Conservation (phyloP, 331 rosid genomes). For the Spiraea crenata region DNA sequence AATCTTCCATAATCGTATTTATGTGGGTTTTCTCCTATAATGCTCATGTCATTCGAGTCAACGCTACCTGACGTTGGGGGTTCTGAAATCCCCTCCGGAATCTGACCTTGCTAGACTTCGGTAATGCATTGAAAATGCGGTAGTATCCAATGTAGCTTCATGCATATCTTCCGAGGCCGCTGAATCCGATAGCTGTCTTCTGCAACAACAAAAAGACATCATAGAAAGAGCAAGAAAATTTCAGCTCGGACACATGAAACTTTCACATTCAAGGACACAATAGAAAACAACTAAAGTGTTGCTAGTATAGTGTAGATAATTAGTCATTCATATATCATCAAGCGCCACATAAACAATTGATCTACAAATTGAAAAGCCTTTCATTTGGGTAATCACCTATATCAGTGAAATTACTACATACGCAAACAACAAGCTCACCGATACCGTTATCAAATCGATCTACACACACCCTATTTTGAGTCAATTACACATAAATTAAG, state of each 20-base stretch:
- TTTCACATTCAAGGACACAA: not conserved
- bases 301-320: not conserved
- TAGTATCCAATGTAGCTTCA: conserved; percentile 88
- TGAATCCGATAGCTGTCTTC: conserved; percentile 69
- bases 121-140: conserved; percentile 87
- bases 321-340: not conserved
- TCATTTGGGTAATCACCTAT: no score
- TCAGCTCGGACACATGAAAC: not conserved
- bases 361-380: not conserved
- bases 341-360: not conserved
- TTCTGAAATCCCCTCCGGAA: conserved; percentile 62
- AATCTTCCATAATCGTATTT: conserved; percentile 49
- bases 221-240: not conserved
- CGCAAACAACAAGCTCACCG: no score
- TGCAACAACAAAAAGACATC: conserved; percentile 25
- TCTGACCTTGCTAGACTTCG: conserved; percentile 83
- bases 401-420: no score
- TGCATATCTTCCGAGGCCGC: conserved; percentile 58
- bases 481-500: not conserved
- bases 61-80: conserved; percentile 55
- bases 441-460: not conserved
- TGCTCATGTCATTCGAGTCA: conserved; percentile 74
- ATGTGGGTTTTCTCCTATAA: conserved; percentile 48
- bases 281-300: no score
- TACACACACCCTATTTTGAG: not conserved